Evolutionary conservation across 768 basidiomycete species (phyloP).

Genomic region (Tricholoma sp.): DNA sequence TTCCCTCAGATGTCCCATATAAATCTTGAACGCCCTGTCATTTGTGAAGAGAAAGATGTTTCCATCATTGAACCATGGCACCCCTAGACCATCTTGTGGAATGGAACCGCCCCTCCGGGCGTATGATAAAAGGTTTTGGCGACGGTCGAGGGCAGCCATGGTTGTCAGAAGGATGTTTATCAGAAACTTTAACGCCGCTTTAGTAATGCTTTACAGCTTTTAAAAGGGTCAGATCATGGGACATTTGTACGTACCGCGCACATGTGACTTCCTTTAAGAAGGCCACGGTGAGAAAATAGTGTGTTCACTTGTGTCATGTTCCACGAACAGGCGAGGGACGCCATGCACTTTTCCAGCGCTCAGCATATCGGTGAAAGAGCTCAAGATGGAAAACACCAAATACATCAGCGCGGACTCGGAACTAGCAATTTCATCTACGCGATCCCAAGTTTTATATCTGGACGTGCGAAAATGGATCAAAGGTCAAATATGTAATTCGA

Average conservation of each 20-base stretch:
- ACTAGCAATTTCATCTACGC: background rate
- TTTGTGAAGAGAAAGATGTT: conserved; percentile 12
- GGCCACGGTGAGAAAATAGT: too few relatives aligned
- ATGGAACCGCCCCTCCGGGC: background rate
- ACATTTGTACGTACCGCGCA: background rate
- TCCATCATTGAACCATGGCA: conserved; percentile 8
- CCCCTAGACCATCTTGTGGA: conserved; percentile 10
- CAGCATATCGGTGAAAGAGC: too few relatives aligned
- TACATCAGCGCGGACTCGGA: background rate
- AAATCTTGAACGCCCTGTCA: conserved; percentile 7
- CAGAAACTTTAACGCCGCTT: background rate
- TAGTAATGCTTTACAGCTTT: background rate
- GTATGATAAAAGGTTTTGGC: background rate
- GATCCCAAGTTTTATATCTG: background rate
- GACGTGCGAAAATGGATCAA: background rate
- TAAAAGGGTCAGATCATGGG: background rate
- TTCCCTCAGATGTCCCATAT: conserved; percentile 4
- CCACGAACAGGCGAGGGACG: too few relatives aligned
- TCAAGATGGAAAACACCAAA: too few relatives aligned
- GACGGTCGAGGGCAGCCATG: background rate
- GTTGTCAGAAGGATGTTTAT: background rate
- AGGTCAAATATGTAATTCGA: background rate
- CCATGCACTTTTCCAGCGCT: too few relatives aligned
- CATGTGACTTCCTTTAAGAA: background rate
- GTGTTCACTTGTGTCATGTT: too few relatives aligned